These are phyloP conservation scores for Geosiphon pyriformis DNA, from an alignment of 192 early-diverging fungal species.

Conservation along the genomic window DNA sequence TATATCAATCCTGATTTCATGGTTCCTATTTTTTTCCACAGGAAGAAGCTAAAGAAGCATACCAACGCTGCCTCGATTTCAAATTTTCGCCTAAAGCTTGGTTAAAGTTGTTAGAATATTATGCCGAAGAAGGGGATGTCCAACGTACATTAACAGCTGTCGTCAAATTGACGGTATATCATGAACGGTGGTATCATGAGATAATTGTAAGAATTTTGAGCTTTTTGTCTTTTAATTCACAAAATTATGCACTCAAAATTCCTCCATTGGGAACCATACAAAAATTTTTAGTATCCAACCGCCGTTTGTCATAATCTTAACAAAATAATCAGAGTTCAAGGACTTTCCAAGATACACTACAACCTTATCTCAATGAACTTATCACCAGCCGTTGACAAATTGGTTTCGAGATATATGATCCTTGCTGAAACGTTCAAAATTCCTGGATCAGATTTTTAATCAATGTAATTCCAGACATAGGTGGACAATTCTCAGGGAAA, in stretches of 20 bases:
- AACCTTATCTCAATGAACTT: slow-evolving; percentile 85
- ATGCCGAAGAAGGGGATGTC: slow-evolving; percentile 75
- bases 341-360: slow-evolving; percentile 89
- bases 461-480: too few relatives aligned
- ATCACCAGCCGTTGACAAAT: slow-evolving; percentile 64
- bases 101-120: slow-evolving; percentile 75
- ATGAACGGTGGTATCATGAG: slow-evolving; percentile 90
- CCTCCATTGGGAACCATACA: too few relatives aligned
- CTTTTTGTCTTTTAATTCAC: too few relatives aligned
- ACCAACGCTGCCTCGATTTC: slow-evolving; percentile 78
- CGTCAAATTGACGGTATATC: slow-evolving; percentile 76
- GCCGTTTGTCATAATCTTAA: slow-evolving; percentile 79
- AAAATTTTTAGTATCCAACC: slow-evolving; percentile 72
- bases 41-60: slow-evolving; percentile 91
- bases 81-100: slow-evolving; percentile 92
- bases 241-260: too few relatives aligned
- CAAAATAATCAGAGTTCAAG: slow-evolving; percentile 79
- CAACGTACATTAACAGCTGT: slow-evolving; percentile 73
- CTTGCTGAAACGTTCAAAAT: slow-evolving; percentile 70
- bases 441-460: slow-evolving; percentile 62
- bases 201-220: slow-evolving; percentile 64
- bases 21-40: slow-evolving; percentile 15
- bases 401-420: slow-evolving; percentile 68
- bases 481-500: too few relatives aligned
- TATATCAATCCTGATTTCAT: slow-evolving; percentile 4